Conservation (phyloP, 345 rosid species). For the Camelina laxa region DNA sequence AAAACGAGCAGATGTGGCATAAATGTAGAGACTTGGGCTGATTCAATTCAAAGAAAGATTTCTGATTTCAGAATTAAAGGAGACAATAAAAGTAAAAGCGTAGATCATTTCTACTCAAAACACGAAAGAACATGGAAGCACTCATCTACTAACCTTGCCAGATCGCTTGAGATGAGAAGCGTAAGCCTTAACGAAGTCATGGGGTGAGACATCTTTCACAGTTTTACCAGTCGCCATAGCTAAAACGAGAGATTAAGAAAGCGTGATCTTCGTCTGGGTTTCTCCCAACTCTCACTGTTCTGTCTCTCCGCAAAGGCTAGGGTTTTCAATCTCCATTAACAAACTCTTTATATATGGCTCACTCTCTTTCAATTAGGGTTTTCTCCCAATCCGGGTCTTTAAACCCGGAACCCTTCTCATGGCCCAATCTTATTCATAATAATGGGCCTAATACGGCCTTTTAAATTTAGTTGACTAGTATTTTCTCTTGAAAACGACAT, state of each 20-base stretch:
- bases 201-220: constrained; percentile 86
- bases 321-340: constrained; percentile 26
- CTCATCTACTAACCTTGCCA: constrained; percentile 65
- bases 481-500: not conserved
- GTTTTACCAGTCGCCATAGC: constrained; percentile 65
- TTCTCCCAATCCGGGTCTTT: constrained; percentile 18
- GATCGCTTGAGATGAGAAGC: constrained; percentile 88
- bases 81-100: not conserved
- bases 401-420: constrained; percentile 23
- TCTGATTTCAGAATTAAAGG: not conserved
- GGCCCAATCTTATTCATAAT: constrained; percentile 2
- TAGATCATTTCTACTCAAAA: not conserved
- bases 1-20: no score
- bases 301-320: constrained; percentile 40
- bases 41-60: not conserved
- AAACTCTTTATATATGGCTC: constrained; percentile 31
- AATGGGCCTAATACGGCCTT: not conserved
- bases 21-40: not conserved
- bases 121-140: not conserved
- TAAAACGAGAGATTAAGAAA: not conserved
- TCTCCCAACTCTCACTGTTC: constrained; percentile 17
- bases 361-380: constrained; percentile 38
- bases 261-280: constrained; percentile 10
- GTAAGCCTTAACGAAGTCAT: constrained; percentile 84
- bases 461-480: not conserved